Evolutionary conservation across 352 stramenopile genomes (phyloP), one percentile per base, ranked within the genome.

Genomic region (Pythium phragmitis): DNA sequence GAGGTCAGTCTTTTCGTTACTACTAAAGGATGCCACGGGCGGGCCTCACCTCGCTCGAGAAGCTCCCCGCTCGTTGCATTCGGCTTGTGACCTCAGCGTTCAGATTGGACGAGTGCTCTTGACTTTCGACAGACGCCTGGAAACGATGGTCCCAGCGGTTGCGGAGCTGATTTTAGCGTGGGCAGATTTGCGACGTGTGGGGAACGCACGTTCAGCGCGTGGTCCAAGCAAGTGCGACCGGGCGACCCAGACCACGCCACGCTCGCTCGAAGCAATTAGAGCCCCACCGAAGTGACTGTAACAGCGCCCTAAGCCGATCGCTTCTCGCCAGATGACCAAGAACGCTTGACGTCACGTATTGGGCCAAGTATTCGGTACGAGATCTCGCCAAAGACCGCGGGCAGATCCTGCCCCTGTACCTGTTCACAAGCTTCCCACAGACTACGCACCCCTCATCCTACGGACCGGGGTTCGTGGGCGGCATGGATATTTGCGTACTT

Each of bases 331-430:
- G 9, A 11, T 37, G 33, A 9, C 33, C 33, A 37, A 37, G 33
- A 9, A 37, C 33, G 33, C 6, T 37, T 9, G 33, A 6, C 6
- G 41, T 99, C 30, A 96, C 90, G 42, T 96, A 98, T 72, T 99
- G 96, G 73, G 94, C 99, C 34, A 98, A 99, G 71, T 98, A 98
- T 73, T 98, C 96, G 2, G 72, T 97, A 7, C 79, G 94, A n/a
- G 94, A 98, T 65, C 81, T 99, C 42, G 76, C 96, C 80, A 16
- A 69, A 89, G 69, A 86, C 9, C 73, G 91, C 13, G 60, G 68
- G 12, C 49, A 68, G 8, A 74, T 91, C 64, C 61, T 96, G 50
- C 73, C 92, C 64, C 61, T 95, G 50, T 75, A 91, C n/a, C 60
- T 96, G 23, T 61, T 96, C 57, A 85, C 77, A 7, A 82, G 91